Base-by-base conservation (phyloP, 225 moss, liverwort and hornwort species). In the Physcomitrium patens region DNA sequence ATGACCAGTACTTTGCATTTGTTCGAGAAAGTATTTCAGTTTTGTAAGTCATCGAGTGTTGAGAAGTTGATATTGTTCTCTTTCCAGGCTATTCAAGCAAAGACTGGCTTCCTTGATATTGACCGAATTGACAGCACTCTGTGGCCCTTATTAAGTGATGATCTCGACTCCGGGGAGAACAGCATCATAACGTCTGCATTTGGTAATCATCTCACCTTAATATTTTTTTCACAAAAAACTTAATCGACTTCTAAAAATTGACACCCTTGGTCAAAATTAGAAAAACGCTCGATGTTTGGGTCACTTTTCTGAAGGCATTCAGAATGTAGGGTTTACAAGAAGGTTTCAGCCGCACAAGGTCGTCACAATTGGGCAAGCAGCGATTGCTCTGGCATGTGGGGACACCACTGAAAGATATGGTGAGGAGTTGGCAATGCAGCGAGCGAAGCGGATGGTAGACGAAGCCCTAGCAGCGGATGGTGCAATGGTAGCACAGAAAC, bases 311-410 rank as follows among this genome's bases (percentile, higher is more conserved):
- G 60, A 67, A 16, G 67, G 16, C 67, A 18, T 52, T 67, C 16
- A 72, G 67, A 48, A 73, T 74, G 74, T 64, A 82, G 79, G 91
- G 18, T 86, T 79, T 50, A 94, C 91, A 53, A 81, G 85, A 80
- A 86, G 94, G 68, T 91, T 94, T 65, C 94, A 94, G 59, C 91
- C 94, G 53, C 86, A 86, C 49, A 94, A 94, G 79, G 85, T 90
- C 52, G 84, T 86, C 27, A 91, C 94, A 41, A 76, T 79, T 71
- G 91, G 82, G 5, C 91, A 94, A 82, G 94, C 88, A 14, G 91
- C 86, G 43, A 89, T 91, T 11, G 94, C 88, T 41, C 91, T 94
- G 31, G 77, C 85, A 9, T 80, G 84, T 60, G 91, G 91, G 16
- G 91, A 91, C 27, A 87, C 83, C 79, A 83, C 91, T 61, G 91